Evolutionary conservation across 495 filamentous ascomycete genomes (phyloP), one percentile per base, ranked within the genome.

Genomic region (Cryomyces minteri): DNA sequence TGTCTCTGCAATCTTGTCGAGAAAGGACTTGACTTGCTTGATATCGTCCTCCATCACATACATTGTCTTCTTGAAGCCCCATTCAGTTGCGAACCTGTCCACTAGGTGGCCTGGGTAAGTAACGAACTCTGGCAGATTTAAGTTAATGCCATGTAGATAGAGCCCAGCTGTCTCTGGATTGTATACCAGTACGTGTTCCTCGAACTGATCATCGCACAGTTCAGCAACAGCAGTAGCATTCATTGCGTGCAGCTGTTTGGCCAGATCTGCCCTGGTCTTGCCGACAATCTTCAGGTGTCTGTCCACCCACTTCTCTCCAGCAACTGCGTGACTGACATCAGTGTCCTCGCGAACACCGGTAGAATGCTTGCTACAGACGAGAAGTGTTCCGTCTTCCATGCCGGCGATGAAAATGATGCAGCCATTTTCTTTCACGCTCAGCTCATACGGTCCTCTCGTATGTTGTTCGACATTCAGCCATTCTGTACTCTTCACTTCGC

Each of bases 311-410:
- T 57, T 58, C 68, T 95, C 92, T 31, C 92, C 90, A 6, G 76
- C 85, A 43, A 70, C 65, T 3, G 92, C 85, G 66, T 98, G 90
- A 63, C 84, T 94, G 34, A 79, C 38, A 9, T 73, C 69, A 18
- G 63, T 57, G 54, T 93, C 84, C 8, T 58, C 54, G 25, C 90
- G 71, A 18, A 68, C 63, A 25, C 90, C 90, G 2, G 87, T 94
- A 6, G 90, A 95, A 63, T 98, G 92, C 58, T 98, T 98, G 68
- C 88, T 95, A 71, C 88, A 96, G 12, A 96, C 87, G 5, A 98
- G 67, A 28, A 98, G 65, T 1, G 80, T 82, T 39, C 71, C 88
- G 52, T 92, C 87, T 52, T 90, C 80, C 28, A 98, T 67, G 6
- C 85, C 90, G 28, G 84, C 82, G 40, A 96, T 82, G 66, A 98